Evolutionary conservation across 2,329 filamentous ascomycete genomes (phyloP).

Genomic region (Fusarium acutatum): DNA sequence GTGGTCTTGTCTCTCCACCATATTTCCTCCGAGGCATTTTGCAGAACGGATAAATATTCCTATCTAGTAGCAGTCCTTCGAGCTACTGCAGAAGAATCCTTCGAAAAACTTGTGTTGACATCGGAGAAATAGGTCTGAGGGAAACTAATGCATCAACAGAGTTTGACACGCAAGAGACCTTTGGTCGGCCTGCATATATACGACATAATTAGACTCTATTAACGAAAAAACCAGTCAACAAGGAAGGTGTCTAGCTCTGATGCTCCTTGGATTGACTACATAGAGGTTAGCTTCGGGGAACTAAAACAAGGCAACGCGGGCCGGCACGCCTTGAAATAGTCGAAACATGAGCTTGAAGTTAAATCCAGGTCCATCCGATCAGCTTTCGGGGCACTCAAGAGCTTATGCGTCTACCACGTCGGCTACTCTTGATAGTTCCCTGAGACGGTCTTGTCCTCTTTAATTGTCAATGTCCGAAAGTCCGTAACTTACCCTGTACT

Average conservation of each 20-base stretch:
- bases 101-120: not conserved
- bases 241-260: rapidly evolving
- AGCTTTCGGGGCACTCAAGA: too few species aligned
- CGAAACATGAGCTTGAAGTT: not conserved
- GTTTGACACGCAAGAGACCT: rapidly evolving
- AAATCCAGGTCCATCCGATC: too few species aligned
- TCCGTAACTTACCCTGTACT: not conserved
- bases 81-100: not conserved
- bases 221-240: not conserved
- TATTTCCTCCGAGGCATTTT: not conserved
- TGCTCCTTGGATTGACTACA: not conserved
- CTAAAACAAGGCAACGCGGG: not conserved
- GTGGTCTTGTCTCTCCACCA: not conserved
- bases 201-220: too few species aligned
- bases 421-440: not conserved
- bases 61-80: not conserved
- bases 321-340: not conserved
- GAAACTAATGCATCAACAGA: not conserved
- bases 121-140: rapidly evolving
- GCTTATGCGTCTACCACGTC: too few species aligned
- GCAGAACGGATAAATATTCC: not conserved
- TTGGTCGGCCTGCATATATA: not conserved
- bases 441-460: not conserved
- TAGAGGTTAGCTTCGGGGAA: too few species aligned
- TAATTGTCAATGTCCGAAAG: not conserved